Percentiles rank a stretch among this genome's conserved stretches.
These are phyloP conservation scores for Monilinia polystroma DNA, from an alignment of 2,329 filamentous ascomycete genomes.

Conservation along the genomic window DNA sequence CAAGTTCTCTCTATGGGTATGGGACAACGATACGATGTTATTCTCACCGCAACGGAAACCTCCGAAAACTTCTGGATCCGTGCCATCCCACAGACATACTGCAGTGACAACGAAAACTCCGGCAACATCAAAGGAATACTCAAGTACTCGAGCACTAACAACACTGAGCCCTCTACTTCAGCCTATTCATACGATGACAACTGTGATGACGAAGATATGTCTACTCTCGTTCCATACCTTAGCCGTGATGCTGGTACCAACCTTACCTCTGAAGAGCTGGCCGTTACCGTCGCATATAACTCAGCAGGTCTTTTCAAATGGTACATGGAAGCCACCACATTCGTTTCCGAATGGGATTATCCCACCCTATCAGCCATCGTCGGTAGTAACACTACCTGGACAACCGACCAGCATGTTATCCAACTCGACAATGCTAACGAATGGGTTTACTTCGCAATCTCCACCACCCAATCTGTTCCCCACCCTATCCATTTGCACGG, in stretches of 20 bases:
- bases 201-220: conserved; percentile 38
- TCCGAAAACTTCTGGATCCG: conserved; percentile 59
- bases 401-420: conserved; percentile 31
- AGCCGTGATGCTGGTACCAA: conserved; percentile 25
- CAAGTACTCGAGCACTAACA: conserved; percentile 46
- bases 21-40: conserved; percentile 46
- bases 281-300: conserved; percentile 26
- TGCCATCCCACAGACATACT: conserved; percentile 52
- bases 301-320: conserved; percentile 45
- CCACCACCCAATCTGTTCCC: conserved; percentile 33
- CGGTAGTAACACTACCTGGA: conserved; percentile 34
- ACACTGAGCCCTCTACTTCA: conserved; percentile 35
- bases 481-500: conserved; percentile 49
- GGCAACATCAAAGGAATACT: conserved; percentile 49
- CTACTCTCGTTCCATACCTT: conserved; percentile 35
- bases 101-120: conserved; percentile 56
- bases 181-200: conserved; percentile 32
- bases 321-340: conserved; percentile 49
- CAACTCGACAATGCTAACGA: conserved; percentile 32
- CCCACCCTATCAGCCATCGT: conserved; percentile 44
- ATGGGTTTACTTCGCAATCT: conserved; percentile 39
- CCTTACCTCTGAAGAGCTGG: conserved; percentile 25
- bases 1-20: conserved; percentile 50
- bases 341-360: conserved; percentile 49
- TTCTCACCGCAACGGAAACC: conserved; percentile 48